phyloP scores from a whole-genome alignment of 371 early-diverging fungal genomes.

The Mortierella sp. region DNA sequence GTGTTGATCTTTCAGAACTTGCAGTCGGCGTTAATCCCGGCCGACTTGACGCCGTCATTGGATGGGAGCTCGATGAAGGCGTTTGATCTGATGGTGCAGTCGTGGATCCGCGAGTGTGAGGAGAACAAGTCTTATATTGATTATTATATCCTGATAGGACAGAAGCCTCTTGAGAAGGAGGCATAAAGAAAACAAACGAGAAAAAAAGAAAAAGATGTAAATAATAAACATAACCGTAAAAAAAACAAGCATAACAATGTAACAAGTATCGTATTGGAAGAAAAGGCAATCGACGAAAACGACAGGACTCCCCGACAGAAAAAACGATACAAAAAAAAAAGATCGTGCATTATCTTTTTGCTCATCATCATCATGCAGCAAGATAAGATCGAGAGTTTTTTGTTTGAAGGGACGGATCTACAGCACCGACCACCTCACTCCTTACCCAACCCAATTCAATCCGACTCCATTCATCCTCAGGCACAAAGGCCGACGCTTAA shows the following conservation, averaged over 20 bases:
- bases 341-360: background rate
- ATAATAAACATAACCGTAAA: background rate
- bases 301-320: background rate
- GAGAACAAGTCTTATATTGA: slow-evolving; percentile 53
- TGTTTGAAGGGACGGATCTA: background rate
- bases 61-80: slow-evolving; percentile 29
- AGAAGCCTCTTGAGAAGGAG: slow-evolving; percentile 25
- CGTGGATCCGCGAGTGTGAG: slow-evolving; percentile 55
- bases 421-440: background rate
- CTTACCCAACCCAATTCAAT: background rate
- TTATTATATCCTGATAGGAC: slow-evolving; percentile 49
- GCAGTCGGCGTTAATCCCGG: slow-evolving; percentile 35
- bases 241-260: background rate
- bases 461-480: too few relatives aligned
- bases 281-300: background rate
- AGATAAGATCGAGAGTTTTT: background rate
- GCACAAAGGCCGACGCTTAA: too few relatives aligned
- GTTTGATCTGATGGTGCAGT: slow-evolving; percentile 51
- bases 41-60: slow-evolving; percentile 5
- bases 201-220: background rate
- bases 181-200: background rate
- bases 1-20: slow-evolving; percentile 53
- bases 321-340: background rate
- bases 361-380: slow-evolving; percentile 13
- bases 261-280: background rate